phyloP scores from a whole-genome alignment of 2,329 filamentous ascomycete genomes.

The Phialophora macrospora region DNA sequence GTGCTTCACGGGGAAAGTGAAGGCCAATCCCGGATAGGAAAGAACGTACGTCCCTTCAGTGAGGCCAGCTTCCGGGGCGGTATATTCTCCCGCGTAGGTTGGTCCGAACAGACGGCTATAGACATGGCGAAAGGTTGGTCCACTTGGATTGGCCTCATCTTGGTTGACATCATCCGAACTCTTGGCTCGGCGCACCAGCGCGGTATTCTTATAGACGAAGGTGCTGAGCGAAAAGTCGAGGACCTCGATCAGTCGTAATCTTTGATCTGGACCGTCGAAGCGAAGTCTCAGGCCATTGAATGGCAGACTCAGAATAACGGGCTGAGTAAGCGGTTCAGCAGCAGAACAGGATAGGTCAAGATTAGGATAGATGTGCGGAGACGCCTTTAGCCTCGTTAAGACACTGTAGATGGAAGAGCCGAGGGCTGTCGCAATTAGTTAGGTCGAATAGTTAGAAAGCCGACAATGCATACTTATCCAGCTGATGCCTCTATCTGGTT shows the following conservation, averaged over 20 bases:
- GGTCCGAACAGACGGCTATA: constrained; percentile 93
- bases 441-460: neutral
- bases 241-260: constrained; percentile 87
- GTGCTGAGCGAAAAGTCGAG: constrained; percentile 84
- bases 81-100: constrained; percentile 91
- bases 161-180: constrained; percentile 49
- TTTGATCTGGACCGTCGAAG: constrained; percentile 92
- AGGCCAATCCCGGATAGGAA: constrained; percentile 92
- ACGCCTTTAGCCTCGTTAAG: constrained; percentile 83
- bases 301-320: constrained; percentile 76
- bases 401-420: constrained; percentile 91
- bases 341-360: constrained; percentile 82
- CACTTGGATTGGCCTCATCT: constrained; percentile 50
- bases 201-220: constrained; percentile 79
- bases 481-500: constrained; percentile 70
- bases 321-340: constrained; percentile 72
- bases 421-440: constrained; percentile 63
- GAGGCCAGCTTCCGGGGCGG: constrained; percentile 63
- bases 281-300: constrained; percentile 86
- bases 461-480: constrained; percentile 56
- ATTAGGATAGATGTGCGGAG: constrained; percentile 79
- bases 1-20: constrained; percentile 79
- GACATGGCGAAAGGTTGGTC: constrained; percentile 83
- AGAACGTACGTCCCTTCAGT: constrained; percentile 79
- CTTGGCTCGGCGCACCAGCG: constrained; percentile 68